These are phyloP conservation scores for Solanum peruvianum DNA, from an alignment of 257 asterid genomes.

Conservation along the genomic window DNA sequence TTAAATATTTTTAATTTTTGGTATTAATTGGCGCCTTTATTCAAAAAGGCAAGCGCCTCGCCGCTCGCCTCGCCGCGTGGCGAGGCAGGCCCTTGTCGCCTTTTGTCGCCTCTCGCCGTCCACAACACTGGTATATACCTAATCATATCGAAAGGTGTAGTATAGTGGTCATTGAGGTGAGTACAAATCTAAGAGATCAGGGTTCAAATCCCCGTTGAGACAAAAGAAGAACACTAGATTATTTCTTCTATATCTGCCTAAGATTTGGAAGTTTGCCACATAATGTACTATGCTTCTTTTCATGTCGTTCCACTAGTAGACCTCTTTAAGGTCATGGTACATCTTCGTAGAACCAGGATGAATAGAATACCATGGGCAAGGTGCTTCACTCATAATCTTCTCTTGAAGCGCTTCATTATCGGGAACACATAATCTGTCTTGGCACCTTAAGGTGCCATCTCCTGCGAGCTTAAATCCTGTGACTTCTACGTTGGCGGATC, in stretches of 20 bases:
- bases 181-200: background rate
- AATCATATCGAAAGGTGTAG: background rate
- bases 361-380: background rate
- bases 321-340: background rate
- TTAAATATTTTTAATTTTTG: too few relatives aligned
- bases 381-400: background rate
- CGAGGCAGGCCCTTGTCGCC: too few relatives aligned
- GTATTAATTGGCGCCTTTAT: too few relatives aligned
- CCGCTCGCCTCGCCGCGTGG: too few relatives aligned
- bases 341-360: background rate
- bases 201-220: background rate
- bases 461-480: background rate
- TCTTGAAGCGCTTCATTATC: background rate
- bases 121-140: background rate
- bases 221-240: background rate
- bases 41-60: too few relatives aligned
- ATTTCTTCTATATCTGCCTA: background rate
- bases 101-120: too few relatives aligned
- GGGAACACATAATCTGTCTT: background rate
- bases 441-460: background rate
- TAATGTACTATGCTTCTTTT: background rate
- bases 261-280: background rate
- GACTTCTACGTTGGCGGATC: background rate
- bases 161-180: background rate
- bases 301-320: background rate